Base-by-base conservation (phyloP, 345 rosid genomes). In the Jatropha curcas region DNA sequence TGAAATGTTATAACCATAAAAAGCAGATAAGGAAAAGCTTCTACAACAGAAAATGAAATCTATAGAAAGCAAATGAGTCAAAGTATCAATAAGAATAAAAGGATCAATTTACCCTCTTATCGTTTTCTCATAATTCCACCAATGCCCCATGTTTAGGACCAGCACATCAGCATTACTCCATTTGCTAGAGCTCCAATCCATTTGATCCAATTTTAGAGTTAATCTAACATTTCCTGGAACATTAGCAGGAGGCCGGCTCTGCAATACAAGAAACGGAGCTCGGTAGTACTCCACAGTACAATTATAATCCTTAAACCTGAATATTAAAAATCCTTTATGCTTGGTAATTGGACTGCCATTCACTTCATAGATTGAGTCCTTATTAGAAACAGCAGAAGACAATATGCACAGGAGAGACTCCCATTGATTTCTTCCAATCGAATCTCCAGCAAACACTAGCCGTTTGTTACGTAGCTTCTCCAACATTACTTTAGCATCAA, bases 111-210 rank as follows among this genome's bases (percentile, higher is more conserved):
- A 95, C 99, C 89, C 88, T 84, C 94, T 87, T 39, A 86, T 77
- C 31, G 99, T 95, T 87, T 95, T 95, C 88, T 90, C 98, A 2
- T 88, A 80, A 77, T 90, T 92, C 97, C 97, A 92, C 99, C 98
- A 95, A 62, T 95, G 98, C 73, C 99, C 98, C 0, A 90, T 88
- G 81, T 95, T 95, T 75, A 95, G 81, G 71, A 95, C 84, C 66
- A 95, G 77, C 45, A 92, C 66, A 80, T 92, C 99, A 0, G 99
- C 90, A 31, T 85, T 85, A 74, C 48, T 88, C 99, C 99, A 95
- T 74, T 81, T 89, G 46, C 46, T 52, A 1, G 86, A 84, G 53
- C 60, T 85, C 97, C 98, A 92, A 69, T 95, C 99, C 98, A 92
- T 88, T 50, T 77, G 78, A 69, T 95, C 98, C 77, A 95, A 77